A percentile compares a stretch with the other conserved stretches of the same genome.
Conservation (phyloP, 1,284 basidiomycete species). For the Trichosporon sp. region DNA sequence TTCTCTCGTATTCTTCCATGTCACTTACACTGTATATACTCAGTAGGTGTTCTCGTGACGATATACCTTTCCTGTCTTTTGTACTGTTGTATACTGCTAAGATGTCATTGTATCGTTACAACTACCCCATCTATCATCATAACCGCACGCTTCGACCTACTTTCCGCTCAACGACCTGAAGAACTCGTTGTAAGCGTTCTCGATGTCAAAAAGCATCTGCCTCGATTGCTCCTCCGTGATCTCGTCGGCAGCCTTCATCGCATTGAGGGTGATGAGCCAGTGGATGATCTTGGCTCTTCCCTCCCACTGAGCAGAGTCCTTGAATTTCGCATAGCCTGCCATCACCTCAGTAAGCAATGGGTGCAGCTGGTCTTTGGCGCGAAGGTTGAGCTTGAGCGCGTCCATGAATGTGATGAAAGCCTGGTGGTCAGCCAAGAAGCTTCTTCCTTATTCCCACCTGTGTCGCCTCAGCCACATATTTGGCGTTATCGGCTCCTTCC, state of each 20-base stretch:
- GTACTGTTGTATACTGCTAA: not conserved
- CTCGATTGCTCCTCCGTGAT: constrained; percentile 93
- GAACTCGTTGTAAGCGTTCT: constrained; percentile 95
- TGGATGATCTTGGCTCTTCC: constrained; percentile 88
- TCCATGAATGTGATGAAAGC: constrained; percentile 99
- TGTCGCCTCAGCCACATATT: constrained; percentile 98
- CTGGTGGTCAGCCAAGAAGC: constrained; percentile 56
- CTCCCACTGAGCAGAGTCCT: constrained; percentile 91
- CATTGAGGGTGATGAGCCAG: constrained; percentile 95
- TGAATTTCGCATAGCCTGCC: constrained; percentile 86
- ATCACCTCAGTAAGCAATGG: constrained; percentile 93
- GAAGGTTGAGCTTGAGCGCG: constrained; percentile 84
- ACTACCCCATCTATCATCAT: not conserved
- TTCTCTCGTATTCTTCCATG: no score
- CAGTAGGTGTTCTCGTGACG: no score
- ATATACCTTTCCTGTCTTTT: not conserved
- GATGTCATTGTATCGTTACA: constrained; percentile 14
- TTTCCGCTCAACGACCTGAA: constrained; percentile 70
- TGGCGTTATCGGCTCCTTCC: constrained; percentile 79
- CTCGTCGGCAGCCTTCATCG: constrained; percentile 96
- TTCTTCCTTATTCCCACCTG: constrained; percentile 63
- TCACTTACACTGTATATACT: no score
- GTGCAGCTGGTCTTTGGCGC: constrained; percentile 96
- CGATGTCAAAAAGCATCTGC: constrained; percentile 92
- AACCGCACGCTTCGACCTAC: not conserved